A percentile compares a stretch with the other conserved stretches of the same genome.
Conservation (phyloP, 371 early-diverging fungal species). For the Mucor ambiguus region DNA sequence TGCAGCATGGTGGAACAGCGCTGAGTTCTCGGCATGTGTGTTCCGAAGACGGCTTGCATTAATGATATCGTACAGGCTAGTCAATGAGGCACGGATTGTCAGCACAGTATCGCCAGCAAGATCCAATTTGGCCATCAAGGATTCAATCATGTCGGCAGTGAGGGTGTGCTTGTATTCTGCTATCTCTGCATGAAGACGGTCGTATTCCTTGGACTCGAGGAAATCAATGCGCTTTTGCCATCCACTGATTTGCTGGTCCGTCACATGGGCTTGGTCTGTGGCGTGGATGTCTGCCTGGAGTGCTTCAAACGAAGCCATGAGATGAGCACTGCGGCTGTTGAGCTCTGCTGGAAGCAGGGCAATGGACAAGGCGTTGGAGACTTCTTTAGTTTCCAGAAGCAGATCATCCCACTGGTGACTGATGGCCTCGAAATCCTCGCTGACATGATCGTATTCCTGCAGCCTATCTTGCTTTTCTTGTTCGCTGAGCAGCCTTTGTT, state of each 20-base stretch:
- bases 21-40: slow-evolving; percentile 42
- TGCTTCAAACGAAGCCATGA: slow-evolving; percentile 21
- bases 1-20: slow-evolving; percentile 15
- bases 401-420: slow-evolving; percentile 33
- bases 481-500: slow-evolving; percentile 19
- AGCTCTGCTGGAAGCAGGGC: slow-evolving; percentile 39
- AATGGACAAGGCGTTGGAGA: slow-evolving; percentile 21
- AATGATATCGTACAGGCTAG: slow-evolving; percentile 43
- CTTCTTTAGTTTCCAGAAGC: slow-evolving; percentile 21
- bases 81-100: slow-evolving; percentile 30
- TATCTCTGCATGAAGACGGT: slow-evolving; percentile 23
- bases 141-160: slow-evolving; percentile 23
- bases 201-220: slow-evolving; percentile 36
- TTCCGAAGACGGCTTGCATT: slow-evolving; percentile 44
- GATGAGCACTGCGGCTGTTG: slow-evolving; percentile 21
- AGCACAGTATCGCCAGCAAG: slow-evolving; percentile 34
- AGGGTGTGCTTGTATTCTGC: slow-evolving; percentile 13
- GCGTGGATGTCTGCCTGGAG: slow-evolving; percentile 26
- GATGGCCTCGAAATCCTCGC: slow-evolving; percentile 16
- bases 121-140: slow-evolving; percentile 29
- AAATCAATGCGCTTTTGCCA: slow-evolving; percentile 46
- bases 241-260: slow-evolving; percentile 33
- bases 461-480: slow-evolving; percentile 24
- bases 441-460: slow-evolving; percentile 23
- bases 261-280: slow-evolving; percentile 21